Evolutionary conservation across 495 filamentous ascomycete genomes (phyloP), one percentile per base, ranked within the genome.

Genomic region (Aspergillus ellipticus): DNA sequence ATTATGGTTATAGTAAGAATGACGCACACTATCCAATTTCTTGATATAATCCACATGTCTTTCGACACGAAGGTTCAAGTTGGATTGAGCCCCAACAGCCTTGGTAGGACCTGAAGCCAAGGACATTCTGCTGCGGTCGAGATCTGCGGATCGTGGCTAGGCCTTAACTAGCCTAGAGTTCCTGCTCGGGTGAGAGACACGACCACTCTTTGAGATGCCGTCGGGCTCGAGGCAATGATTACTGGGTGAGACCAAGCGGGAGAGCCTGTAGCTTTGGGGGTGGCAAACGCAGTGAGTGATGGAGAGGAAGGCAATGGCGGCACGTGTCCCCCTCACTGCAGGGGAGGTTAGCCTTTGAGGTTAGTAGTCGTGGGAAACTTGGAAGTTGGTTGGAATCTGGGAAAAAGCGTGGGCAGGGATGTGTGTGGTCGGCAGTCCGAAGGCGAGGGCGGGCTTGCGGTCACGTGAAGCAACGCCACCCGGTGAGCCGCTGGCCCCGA

Each of bases 31-130:
- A 69, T 98, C 92, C 57, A 98, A 79, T 61, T 87, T 90, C 72
- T 96, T 87, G 57, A 98, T 96, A 67, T 97, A 98, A 61, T 86
- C 79, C 61, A 97, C 89, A 72, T 98, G 94, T 56, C 89, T 88
- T 35, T 87, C 80, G 42, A 85, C 76, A 78, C 84, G 63, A 29
- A 92, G 75, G 59, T 84, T 76, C 31, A 67, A 65, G 37, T 66
- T 66, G 79, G 83, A 52, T 79, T 75, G 51, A 71, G 66, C 52
- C 49, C 62, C 72, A 45, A 72, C 74, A 43, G 78, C 84, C 57
- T 80, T 74, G 37, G 84, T 84, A 19, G 85, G 83, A 22, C 82
- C 85, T 35, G 83, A 80, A 42, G 81, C 82, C 52, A 86, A 71
- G 9, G 85, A 79, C 85, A 88, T 88, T 53, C 21, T 47, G 4